A percentile compares a stretch with the other conserved stretches of the same genome.
These are phyloP conservation scores for Suillus spraguei DNA, from an alignment of 768 basidiomycete species.

Conservation along the genomic window DNA sequence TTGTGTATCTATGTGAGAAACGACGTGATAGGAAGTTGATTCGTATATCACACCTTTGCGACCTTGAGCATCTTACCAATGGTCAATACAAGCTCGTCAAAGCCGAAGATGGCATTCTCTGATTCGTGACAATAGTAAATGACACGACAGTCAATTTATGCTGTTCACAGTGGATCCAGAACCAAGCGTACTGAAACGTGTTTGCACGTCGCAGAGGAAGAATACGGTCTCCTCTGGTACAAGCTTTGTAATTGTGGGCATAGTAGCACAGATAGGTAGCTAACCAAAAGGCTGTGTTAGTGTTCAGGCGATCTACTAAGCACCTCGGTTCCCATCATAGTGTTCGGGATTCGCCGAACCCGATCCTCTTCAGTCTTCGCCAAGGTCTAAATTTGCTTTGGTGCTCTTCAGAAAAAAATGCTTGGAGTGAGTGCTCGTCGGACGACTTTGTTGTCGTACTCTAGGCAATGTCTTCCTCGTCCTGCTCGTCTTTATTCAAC, in stretches of 20 bases:
- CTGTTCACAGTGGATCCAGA: background rate
- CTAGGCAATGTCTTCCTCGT: constrained; percentile 67
- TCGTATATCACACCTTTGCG: constrained; percentile 56
- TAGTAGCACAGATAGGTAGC: constrained; percentile 36
- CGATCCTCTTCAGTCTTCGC: background rate
- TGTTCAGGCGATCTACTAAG: background rate
- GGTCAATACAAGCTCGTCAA: constrained; percentile 60
- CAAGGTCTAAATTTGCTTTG: constrained; percentile 3
- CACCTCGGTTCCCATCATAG: no score
- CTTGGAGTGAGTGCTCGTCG: background rate
- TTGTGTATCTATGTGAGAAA: constrained; percentile 24
- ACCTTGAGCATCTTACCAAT: constrained; percentile 77
- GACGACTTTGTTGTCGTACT: constrained; percentile 55
- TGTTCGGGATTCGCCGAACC: background rate
- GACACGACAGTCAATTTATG: background rate
- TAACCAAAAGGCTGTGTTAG: background rate
- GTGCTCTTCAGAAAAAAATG: background rate
- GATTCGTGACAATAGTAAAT: constrained; percentile 32
- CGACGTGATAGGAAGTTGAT: background rate
- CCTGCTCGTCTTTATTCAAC: constrained; percentile 73
- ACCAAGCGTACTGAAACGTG: constrained; percentile 60
- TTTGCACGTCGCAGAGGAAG: constrained; percentile 86
- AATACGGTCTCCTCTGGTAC: constrained; percentile 52
- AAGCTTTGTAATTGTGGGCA: constrained; percentile 35
- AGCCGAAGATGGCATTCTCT: constrained; percentile 64